Evolutionary conservation across 2,329 filamentous ascomycete genomes (phyloP), one percentile per base, ranked within the genome.

Genomic region (Atkinsonella texensis): DNA sequence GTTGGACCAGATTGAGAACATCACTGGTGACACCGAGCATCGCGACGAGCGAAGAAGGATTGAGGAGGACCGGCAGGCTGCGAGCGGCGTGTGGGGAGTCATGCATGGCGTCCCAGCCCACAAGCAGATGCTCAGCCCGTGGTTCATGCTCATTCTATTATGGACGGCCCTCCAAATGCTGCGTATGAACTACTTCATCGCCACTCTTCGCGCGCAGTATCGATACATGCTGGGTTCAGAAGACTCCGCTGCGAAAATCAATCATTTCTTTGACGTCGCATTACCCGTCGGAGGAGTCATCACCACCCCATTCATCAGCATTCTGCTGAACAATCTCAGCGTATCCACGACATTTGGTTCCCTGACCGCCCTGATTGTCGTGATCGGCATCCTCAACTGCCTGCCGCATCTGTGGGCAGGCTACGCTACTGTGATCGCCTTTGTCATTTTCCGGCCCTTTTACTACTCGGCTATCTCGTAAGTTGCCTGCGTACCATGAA

Each of bases 401-500:
- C 71, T 89, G 1, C 78, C 82, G 0, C 68, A 75, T 48, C 70
- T 77, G 23, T 80, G 77, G 72, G 76, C 78, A 3, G 83, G 78
- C 0, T 87, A 88, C 57, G 73, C 71, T 0, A 87, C 86, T 8
- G 76, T 89, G 13, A 63, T 77, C 15, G 68, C 83, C 1, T 89
- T 89, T 57, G 83, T 87, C 17, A 63, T 88, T 33, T 85, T 87
- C 56, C 78, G 86, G 0, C 86, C 85, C 0, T 70, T 89, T 0
- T 90, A 88, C 65, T 89, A 89, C 67, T 87, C 84, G 0, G 80
- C 84, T 7, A 81, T 89, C 54, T 87, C 81, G 66, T 73, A 62
- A 65, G 70, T 65, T 7, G 5, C 28, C 28, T 4, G 28, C 28
- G 28, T 8, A 8, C 28, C 4, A 28, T 28, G 4, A 6, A 28